Base-by-base conservation (phyloP, 2,329 filamentous ascomycete species). In the Cytospora schulzeri region DNA sequence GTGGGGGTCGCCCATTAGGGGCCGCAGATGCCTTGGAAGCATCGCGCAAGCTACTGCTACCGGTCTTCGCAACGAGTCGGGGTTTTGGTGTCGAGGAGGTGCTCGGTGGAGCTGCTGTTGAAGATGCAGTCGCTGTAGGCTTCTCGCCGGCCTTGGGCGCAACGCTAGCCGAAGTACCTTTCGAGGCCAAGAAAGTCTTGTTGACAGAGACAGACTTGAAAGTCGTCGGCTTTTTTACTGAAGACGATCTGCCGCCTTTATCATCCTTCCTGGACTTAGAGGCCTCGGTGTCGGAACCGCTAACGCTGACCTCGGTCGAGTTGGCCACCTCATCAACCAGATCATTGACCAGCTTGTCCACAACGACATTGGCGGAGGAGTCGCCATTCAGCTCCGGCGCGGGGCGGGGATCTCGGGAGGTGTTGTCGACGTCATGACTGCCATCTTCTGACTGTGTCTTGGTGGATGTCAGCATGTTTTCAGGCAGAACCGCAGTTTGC, bases 141-240 rank as follows among this genome's bases (percentile, higher is more conserved):
- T 87, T 83, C 68, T 86, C 80, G 69, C 76, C 76, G 55, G 80
- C 71, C 72, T 88, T 86, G 62, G 83, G 72, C 24, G 80, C 74
- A 11, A 78, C 73, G 66, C 73, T 75, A 61, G 76, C 75, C 22
- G 79, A 74, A 22, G 81, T 74, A 54, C 78, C 83, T 76, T 94
- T 94, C 66, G 90, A 86, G n/a, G 85, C 86, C 41, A 95, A 82
- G 73, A 94, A 96, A 52, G 87, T 92, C 77, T 91, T 93, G 69
- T 93, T 94, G 69, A 94, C 90, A 6, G 91, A 93, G 56, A 95
- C 90, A 22, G 91, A 86, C 77, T 95, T 96, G 82, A 96, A 95
- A 15, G 88, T 89, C 22, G 88, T 79, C 24, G 88, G 88, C 76
- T 92, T 94, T 82, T 91, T 93, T 68, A 88, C 80, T 67, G 88